Evolutionary conservation across 805 yeast species (phyloP).

Genomic region (Danielia oregonensis): DNA sequence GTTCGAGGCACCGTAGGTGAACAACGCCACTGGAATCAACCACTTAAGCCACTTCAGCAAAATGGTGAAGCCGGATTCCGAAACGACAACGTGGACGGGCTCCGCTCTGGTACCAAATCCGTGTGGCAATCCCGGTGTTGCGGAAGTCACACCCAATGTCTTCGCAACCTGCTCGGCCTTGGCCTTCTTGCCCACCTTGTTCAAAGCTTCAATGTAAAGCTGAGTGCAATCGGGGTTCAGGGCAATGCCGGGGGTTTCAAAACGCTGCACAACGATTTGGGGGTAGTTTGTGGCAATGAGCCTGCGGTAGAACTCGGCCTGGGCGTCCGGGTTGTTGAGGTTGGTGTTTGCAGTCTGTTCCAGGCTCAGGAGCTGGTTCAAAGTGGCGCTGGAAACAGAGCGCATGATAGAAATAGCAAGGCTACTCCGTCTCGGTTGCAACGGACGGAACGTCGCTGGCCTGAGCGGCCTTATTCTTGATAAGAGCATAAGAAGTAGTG

Average conservation of each 20-base stretch:
- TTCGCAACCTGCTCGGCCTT: slow-evolving; percentile 70
- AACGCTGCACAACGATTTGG: slow-evolving; percentile 92
- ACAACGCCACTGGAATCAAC: slow-evolving; percentile 74
- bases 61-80: slow-evolving; percentile 77
- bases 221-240: slow-evolving; percentile 73
- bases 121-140: slow-evolving; percentile 23
- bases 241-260: slow-evolving; percentile 92
- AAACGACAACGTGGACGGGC: slow-evolving; percentile 91
- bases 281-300: slow-evolving; percentile 82
- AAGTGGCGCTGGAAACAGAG: slow-evolving; percentile 24
- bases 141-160: slow-evolving; percentile 21
- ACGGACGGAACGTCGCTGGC: too few relatives aligned
- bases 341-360: slow-evolving; percentile 88
- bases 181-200: slow-evolving; percentile 68
- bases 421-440: too few relatives aligned
- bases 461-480: too few relatives aligned
- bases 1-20: slow-evolving; percentile 77
- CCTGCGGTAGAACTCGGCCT: slow-evolving; percentile 78
- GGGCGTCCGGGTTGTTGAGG: slow-evolving; percentile 62
- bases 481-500: too few relatives aligned
- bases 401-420: slow-evolving; percentile 11
- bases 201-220: slow-evolving; percentile 77
- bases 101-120: slow-evolving; percentile 65
- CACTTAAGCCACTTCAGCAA: slow-evolving; percentile 86
- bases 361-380: slow-evolving; percentile 35